phyloP scores from a whole-genome alignment of 2,329 filamentous ascomycete species.

The Colletotrichum sp. region DNA sequence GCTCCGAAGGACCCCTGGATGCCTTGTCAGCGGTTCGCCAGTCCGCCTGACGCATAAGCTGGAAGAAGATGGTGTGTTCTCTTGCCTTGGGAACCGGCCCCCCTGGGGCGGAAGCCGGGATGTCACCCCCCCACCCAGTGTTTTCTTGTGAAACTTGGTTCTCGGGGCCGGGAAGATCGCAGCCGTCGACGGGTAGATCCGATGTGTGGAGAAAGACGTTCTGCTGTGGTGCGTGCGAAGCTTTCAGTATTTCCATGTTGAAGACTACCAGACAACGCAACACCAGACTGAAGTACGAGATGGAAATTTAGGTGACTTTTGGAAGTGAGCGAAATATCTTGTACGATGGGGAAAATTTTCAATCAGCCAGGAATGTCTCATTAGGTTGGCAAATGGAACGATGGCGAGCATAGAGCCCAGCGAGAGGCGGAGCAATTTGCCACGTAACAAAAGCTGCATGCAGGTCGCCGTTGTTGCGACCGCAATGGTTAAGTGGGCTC shows the following conservation, averaged over 20 bases:
- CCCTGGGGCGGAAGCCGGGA: background rate
- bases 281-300: background rate
- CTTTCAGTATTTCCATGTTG: background rate
- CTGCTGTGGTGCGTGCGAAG: fast-evolving
- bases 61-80: background rate
- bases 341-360: too few species aligned
- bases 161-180: background rate
- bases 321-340: too few species aligned
- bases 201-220: background rate
- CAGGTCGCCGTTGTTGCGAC: background rate
- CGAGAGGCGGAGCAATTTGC: background rate
- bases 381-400: too few species aligned
- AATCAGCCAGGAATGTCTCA: too few species aligned
- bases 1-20: background rate
- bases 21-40: background rate
- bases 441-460: background rate
- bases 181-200: background rate
- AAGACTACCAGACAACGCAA: fast-evolving
- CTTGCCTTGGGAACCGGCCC: background rate
- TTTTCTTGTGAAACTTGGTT: background rate
- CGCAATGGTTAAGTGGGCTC: background rate
- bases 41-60: background rate
- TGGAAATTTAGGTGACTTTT: background rate
- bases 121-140: background rate
- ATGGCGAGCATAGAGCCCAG: too few species aligned